Evolutionary conservation across 2,329 filamentous ascomycete genomes (phyloP).

Genomic region (Coniochaeta sp.): DNA sequence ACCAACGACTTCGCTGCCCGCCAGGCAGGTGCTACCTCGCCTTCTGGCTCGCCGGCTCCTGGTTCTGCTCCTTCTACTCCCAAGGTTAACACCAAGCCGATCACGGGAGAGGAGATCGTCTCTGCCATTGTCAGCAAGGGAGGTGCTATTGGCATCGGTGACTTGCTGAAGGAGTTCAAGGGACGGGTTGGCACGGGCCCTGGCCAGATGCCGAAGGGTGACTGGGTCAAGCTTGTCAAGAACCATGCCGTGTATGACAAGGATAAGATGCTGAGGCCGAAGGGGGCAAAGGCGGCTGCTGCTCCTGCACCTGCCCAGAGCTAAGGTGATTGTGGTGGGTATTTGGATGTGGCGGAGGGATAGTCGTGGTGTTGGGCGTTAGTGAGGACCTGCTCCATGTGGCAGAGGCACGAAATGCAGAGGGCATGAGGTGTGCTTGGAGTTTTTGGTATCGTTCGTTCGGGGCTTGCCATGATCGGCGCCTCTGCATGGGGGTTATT

Average conservation of each 20-base stretch:
- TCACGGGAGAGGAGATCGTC: conserved; percentile 31
- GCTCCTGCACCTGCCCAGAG: not conserved
- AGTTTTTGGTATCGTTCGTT: not conserved
- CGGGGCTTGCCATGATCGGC: not conserved
- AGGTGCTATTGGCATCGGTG: conserved; percentile 38
- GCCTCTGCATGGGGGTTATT: not conserved
- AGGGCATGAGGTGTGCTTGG: not conserved
- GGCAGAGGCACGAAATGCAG: not conserved
- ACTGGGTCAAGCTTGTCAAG: conserved; percentile 55
- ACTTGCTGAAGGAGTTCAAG: conserved; percentile 47
- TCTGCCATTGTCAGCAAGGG: conserved; percentile 30
- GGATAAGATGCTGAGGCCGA: conserved; percentile 43
- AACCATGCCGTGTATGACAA: conserved; percentile 43
- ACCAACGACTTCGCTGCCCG: conserved; percentile 5
- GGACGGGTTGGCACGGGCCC: conserved; percentile 44
- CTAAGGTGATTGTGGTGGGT: not conserved
- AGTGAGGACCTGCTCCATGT: too few relatives aligned
- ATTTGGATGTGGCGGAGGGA: too few relatives aligned
- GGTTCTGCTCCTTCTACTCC: conserved; percentile 25
- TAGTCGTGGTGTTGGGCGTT: too few relatives aligned
- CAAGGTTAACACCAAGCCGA: conserved; percentile 47
- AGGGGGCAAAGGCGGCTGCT: conserved; percentile 5
- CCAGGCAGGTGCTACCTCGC: conserved; percentile 7
- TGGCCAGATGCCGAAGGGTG: conserved; percentile 42
- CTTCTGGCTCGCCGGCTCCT: conserved; percentile 23